These are phyloP conservation scores for Phytophthora megakarya DNA, from an alignment of 352 stramenopile genomes.

Conservation along the genomic window DNA sequence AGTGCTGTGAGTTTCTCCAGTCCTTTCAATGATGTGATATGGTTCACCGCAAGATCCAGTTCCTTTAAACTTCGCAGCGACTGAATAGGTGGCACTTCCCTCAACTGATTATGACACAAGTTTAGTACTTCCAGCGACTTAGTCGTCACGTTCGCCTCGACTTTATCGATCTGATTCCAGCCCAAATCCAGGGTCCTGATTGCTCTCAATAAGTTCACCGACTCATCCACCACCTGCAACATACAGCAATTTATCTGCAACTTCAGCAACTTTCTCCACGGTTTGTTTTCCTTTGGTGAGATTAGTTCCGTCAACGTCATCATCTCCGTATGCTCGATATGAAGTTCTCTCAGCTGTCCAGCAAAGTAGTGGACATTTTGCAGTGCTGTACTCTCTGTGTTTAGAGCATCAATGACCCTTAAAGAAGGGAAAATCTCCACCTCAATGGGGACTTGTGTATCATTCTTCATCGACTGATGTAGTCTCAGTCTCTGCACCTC, in stretches of 20 bases:
- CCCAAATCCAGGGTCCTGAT: slow-evolving; percentile 63
- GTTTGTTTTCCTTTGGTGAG: slow-evolving; percentile 21
- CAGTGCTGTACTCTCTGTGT: slow-evolving; percentile 48
- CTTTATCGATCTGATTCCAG: slow-evolving; percentile 68
- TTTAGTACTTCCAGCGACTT: slow-evolving; percentile 53
- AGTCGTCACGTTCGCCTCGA: slow-evolving; percentile 39
- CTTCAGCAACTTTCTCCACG: slow-evolving; percentile 56
- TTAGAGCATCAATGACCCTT: slow-evolving; percentile 61
- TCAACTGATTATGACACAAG: slow-evolving; percentile 76
- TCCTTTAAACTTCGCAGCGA: slow-evolving; percentile 43
- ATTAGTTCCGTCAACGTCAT: slow-evolving; percentile 50
- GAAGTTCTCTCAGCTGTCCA: slow-evolving; percentile 62
- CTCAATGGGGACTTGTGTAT: slow-evolving; percentile 43
- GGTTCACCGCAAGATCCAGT: slow-evolving; percentile 75
- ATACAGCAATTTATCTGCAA: slow-evolving; percentile 75
- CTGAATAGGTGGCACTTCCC: slow-evolving; percentile 47
- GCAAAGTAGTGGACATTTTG: slow-evolving; percentile 73
- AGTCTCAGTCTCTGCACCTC: slow-evolving; percentile 73
- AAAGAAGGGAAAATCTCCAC: slow-evolving; percentile 87
- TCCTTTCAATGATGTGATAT: slow-evolving; percentile 57
- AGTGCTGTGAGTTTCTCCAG: slow-evolving; percentile 51
- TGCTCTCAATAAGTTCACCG: slow-evolving; percentile 52
- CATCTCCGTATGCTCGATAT: slow-evolving; percentile 71
- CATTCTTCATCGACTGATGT: slow-evolving; percentile 42
- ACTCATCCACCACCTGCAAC: slow-evolving; percentile 54